phyloP scores from a whole-genome alignment of 2,329 filamentous ascomycete genomes.

The Claviceps sp. region DNA sequence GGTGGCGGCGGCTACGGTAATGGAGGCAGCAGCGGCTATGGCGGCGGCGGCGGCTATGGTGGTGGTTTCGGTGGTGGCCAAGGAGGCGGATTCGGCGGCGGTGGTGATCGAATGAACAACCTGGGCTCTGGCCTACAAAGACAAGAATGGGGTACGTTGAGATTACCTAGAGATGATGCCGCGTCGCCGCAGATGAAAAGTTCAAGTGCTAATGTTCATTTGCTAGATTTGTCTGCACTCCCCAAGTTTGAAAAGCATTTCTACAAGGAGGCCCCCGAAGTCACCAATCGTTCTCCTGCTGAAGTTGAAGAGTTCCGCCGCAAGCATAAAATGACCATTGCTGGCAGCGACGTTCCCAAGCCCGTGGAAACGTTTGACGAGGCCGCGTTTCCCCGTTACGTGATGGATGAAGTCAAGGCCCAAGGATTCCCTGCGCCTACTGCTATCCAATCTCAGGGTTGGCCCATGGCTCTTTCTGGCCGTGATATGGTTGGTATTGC shows the following conservation, averaged over 20 bases:
- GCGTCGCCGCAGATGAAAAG: neutral
- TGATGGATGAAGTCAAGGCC: constrained; percentile 97
- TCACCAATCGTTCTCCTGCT: constrained; percentile 56
- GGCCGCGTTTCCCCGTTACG: constrained; percentile 90
- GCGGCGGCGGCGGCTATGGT: constrained; percentile 12
- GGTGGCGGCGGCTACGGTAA: constrained; percentile 12
- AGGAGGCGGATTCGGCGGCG: constrained; percentile 48
- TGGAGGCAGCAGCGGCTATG: constrained; percentile 19
- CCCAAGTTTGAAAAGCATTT: constrained; percentile 99
- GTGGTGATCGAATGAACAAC: constrained; percentile 89
- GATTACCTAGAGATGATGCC: neutral
- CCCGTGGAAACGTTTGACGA: constrained; percentile 97
- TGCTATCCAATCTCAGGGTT: constrained; percentile 94
- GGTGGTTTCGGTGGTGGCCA: constrained; percentile 20
- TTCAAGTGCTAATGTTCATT: neutral
- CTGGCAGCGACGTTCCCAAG: constrained; percentile 71
- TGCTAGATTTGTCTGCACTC: constrained; percentile 56
- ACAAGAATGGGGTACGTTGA: constrained; percentile 69
- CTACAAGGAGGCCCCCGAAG: constrained; percentile 87
- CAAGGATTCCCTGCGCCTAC: constrained; percentile 91
- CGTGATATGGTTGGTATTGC: constrained; percentile 98
- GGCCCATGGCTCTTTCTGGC: constrained; percentile 97
- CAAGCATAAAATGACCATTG: constrained; percentile 71
- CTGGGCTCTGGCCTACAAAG: constrained; percentile 79
- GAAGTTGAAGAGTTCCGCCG: constrained; percentile 85